A percentile compares a stretch with the other conserved stretches of the same genome.
These are phyloP conservation scores for Glycine latifolia DNA, from an alignment of 306 rosid species.

Conservation along the genomic window DNA sequence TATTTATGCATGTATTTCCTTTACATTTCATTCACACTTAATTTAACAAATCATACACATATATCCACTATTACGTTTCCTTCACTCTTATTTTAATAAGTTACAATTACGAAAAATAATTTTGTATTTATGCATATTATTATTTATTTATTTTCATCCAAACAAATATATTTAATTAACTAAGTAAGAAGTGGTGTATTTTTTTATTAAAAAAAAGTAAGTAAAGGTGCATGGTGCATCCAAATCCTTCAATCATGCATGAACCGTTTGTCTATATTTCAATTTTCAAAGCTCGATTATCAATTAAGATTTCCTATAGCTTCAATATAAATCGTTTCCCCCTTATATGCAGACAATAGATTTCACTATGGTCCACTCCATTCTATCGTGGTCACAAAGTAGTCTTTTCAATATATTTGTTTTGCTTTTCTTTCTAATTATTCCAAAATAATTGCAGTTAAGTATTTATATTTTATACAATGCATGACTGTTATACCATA, in stretches of 20 bases:
- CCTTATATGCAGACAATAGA: slow-evolving; percentile 24
- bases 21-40: no score
- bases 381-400: slow-evolving; percentile 9
- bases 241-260: slow-evolving; percentile 45
- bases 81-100: no score
- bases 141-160: no score
- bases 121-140: no score
- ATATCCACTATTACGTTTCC: no score
- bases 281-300: slow-evolving; percentile 31
- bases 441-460: neutral
- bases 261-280: slow-evolving; percentile 3
- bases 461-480: neutral
- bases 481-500: neutral
- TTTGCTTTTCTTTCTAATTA: neutral
- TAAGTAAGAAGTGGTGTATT: neutral
- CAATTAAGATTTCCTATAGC: slow-evolving; percentile 36
- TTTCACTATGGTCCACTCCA: slow-evolving; percentile 31
- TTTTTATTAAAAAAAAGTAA: neutral
- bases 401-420: neutral
- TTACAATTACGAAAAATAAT: no score
- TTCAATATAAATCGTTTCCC: slow-evolving; percentile 25
- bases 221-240: neutral
- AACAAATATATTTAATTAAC: no score
- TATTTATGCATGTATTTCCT: no score
- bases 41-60: no score